Evolutionary conservation across 23 red algal species (phyloP), one percentile per base, ranked within the genome.

Genomic region (Gracilaria gracilis): DNA sequence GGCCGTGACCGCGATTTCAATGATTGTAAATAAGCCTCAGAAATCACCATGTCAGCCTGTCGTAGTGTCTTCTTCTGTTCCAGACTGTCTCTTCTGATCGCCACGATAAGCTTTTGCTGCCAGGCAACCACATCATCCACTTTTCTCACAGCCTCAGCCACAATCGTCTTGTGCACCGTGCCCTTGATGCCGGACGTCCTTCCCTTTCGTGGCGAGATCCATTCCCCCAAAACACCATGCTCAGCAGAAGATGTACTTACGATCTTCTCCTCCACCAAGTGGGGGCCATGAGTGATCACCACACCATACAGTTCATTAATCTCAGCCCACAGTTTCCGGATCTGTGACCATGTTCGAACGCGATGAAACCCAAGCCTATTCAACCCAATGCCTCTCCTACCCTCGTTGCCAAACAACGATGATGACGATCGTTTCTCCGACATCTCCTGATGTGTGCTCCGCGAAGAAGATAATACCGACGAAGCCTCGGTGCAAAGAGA

Each of bases 221-320:
- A 88, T 15, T 64, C 37, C 11, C 84, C 84, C 67, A 88, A 47
- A 17, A 88, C 21, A 4, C 84, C 84, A 14, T 61, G 37, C 2
- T 72, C 44, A 23, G 78, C 57, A 4, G 84, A 88, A 7, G 67
- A 29, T 31, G 58, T 21, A 12, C 58, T 75, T 37, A 88, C 84
- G 42, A 88, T 88, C 71, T 88, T 88, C 50, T 88, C 84, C 47
- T 88, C 84, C 12, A 88, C 4, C 66, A 88, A 48, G 51, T 88
- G 84, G 19, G 84, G 84, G 16, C 84, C 84, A 33, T 88, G 84
- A 13, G 84, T 88, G 9, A 88, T 4, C n/a, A 88, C 84, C 33
- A 88, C 67, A 14, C 38, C 55, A 47, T 88, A 88, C 44, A 78
- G 64, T 24, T 88, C 84, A 33, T 88, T 88, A 4, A 88, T 47